Conservation (phyloP, 2,329 filamentous ascomycete species). For the Aspergillus eucalypticola region DNA sequence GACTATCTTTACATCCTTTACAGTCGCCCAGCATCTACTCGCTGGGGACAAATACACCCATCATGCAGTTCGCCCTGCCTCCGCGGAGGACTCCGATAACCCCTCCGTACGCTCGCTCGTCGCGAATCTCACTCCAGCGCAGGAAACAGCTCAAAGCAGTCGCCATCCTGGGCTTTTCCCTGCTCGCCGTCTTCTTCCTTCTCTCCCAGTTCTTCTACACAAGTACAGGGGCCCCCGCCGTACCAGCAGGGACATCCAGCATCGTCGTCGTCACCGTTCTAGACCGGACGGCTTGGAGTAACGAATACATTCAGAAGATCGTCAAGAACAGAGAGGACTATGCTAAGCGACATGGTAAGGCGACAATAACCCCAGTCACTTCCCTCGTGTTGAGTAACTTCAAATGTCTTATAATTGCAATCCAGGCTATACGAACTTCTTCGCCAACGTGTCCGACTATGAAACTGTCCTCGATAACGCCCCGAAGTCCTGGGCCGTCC, state of each 20-base stretch:
- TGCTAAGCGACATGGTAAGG: conserved; percentile 78
- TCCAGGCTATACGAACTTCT: conserved; percentile 81
- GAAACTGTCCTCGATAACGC: conserved; percentile 45
- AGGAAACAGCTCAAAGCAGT: conserved; percentile 64
- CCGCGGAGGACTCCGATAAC: conserved; percentile 79
- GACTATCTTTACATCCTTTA: conserved; percentile 6
- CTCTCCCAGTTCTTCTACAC: conserved; percentile 48
- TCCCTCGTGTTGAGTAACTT: background rate
- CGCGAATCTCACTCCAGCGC: conserved; percentile 47
- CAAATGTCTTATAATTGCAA: background rate
- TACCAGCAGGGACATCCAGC: conserved; percentile 43
- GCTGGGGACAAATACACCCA: conserved; percentile 23
- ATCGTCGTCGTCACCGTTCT: conserved; percentile 83
- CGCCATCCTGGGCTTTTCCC: conserved; percentile 55
- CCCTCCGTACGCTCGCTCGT: conserved; percentile 63
- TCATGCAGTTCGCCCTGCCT: conserved; percentile 88
- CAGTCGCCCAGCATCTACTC: conserved; percentile 18
- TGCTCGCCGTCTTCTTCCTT: conserved; percentile 63
- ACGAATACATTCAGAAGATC: conserved; percentile 70
- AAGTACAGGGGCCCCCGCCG: conserved; percentile 27
- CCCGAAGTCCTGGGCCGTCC: conserved; percentile 58
- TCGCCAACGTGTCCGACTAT: conserved; percentile 76
- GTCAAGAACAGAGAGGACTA: conserved; percentile 82
- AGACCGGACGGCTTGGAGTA: conserved; percentile 65
- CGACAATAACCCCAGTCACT: background rate